Conservation (phyloP, 1,284 basidiomycete species). For the Ceratobasidium sp. region DNA sequence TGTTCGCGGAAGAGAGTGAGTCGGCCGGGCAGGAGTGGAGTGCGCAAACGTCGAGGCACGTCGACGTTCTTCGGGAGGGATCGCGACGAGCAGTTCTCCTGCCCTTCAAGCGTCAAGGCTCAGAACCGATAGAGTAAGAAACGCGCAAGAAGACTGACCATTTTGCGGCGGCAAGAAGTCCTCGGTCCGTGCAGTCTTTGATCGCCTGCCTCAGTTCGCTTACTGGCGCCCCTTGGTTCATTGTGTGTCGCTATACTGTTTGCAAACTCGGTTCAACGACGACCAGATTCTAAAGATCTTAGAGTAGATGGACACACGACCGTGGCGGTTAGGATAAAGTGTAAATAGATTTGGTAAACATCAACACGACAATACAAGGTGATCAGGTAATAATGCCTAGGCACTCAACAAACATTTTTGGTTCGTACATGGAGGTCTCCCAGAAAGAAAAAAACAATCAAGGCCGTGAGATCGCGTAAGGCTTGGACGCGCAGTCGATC, state of each 20-base stretch:
- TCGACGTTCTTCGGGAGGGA: slow-evolving; percentile 59
- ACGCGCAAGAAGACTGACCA: slow-evolving; percentile 59
- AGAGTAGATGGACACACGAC: background rate
- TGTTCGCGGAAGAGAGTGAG: slow-evolving; percentile 42
- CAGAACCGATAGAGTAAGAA: background rate
- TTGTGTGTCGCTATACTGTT: background rate
- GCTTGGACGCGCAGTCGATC: background rate
- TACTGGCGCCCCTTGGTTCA: slow-evolving; percentile 24
- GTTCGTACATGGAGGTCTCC: background rate
- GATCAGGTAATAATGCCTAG: background rate
- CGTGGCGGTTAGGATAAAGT: background rate
- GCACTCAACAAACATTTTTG: background rate
- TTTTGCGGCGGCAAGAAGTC: slow-evolving; percentile 68
- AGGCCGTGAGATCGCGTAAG: background rate
- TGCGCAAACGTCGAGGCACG: slow-evolving; percentile 54
- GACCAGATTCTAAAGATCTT: background rate
- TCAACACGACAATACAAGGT: slow-evolving; percentile 4
- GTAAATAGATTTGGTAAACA: background rate
- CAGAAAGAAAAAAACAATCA: background rate
- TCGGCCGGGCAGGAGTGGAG: slow-evolving; percentile 49
- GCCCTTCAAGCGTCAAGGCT: slow-evolving; percentile 58
- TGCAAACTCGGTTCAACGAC: too few species aligned
- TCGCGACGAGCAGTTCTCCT: slow-evolving; percentile 71
- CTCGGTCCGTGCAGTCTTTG: slow-evolving; percentile 61
- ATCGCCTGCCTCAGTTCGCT: slow-evolving; percentile 43